These are phyloP conservation scores for Coemansia sp. DNA, from an alignment of 192 early-diverging fungal species.

Conservation along the genomic window DNA sequence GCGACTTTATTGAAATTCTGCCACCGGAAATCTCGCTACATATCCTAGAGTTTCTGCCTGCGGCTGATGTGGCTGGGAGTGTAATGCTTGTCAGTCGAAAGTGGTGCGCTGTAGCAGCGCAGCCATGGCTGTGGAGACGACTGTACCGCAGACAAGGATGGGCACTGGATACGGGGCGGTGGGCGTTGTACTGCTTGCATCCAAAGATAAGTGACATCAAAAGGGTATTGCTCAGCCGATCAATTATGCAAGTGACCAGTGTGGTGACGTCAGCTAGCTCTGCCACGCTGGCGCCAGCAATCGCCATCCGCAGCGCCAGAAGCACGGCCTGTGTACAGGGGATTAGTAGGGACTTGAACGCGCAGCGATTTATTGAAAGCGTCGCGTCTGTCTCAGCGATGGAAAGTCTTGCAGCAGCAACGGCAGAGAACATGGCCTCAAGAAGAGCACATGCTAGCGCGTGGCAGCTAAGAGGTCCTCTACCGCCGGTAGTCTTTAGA, in stretches of 20 bases:
- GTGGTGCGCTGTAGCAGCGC: constrained; percentile 29
- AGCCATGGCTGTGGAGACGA: constrained; percentile 38
- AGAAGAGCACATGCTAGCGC: background rate
- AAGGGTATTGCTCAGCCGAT: constrained; percentile 17
- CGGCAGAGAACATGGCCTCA: constrained; percentile 6
- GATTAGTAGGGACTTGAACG: background rate
- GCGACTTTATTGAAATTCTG: constrained; percentile 47
- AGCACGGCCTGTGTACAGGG: background rate
- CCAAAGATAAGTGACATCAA: constrained; percentile 20
- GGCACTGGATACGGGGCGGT: constrained; percentile 28
- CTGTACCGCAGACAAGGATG: constrained; percentile 34
- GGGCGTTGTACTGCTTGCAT: constrained; percentile 32
- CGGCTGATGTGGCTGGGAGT: constrained; percentile 23
- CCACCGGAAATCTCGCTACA: constrained; percentile 38
- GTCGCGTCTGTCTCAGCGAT: background rate
- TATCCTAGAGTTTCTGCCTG: constrained; percentile 32
- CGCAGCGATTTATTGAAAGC: constrained; percentile 4
- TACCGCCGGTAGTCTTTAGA: background rate
- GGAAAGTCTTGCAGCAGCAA: constrained; percentile 15
- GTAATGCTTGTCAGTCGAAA: constrained; percentile 30
- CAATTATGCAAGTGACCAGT: constrained; percentile 2
- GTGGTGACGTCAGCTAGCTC: constrained; percentile 4
- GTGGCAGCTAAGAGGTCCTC: background rate
- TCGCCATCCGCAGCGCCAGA: constrained; percentile 6
- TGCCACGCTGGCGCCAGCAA: constrained; percentile 9